Evolutionary conservation across 2,329 filamentous ascomycete species (phyloP).

Genomic region (Colletotrichum sp.): DNA sequence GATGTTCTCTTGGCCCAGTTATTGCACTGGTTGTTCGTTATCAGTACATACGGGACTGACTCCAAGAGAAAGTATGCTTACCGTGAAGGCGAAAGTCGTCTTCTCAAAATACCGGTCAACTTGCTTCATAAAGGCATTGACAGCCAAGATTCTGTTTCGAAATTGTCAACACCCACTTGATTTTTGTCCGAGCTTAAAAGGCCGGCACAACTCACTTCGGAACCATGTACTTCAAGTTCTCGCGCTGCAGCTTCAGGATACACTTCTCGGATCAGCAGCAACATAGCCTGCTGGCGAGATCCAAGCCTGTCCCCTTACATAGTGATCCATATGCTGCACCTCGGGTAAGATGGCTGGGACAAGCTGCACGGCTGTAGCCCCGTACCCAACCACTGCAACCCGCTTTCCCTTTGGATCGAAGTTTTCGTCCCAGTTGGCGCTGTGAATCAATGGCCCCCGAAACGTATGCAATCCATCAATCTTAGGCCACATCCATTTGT

Average conservation of each 20-base stretch:
- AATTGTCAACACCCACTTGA: background rate
- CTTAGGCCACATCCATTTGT: background rate
- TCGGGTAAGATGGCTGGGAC: background rate
- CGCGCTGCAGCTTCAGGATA: background rate
- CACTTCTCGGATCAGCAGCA: background rate
- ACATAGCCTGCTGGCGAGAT: background rate
- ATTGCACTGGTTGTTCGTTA: background rate
- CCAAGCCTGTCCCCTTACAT: background rate
- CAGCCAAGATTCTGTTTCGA: background rate
- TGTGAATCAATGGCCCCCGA: background rate
- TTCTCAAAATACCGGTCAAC: background rate
- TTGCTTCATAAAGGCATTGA: background rate
- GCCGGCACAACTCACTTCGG: background rate
- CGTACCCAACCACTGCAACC: background rate
- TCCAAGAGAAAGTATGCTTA: background rate
- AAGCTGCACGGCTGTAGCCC: background rate
- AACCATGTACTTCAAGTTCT: background rate
- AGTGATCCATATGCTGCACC: background rate
- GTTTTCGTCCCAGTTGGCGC: background rate
- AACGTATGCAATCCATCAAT: background rate
- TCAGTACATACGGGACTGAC: background rate
- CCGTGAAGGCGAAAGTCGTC: background rate
- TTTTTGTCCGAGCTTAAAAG: background rate
- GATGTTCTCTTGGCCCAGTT: background rate
- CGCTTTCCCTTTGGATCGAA: background rate